These are phyloP conservation scores for Ambrosia hybrid DNA, from an alignment of 140 eudicot genomes.

Conservation along the genomic window DNA sequence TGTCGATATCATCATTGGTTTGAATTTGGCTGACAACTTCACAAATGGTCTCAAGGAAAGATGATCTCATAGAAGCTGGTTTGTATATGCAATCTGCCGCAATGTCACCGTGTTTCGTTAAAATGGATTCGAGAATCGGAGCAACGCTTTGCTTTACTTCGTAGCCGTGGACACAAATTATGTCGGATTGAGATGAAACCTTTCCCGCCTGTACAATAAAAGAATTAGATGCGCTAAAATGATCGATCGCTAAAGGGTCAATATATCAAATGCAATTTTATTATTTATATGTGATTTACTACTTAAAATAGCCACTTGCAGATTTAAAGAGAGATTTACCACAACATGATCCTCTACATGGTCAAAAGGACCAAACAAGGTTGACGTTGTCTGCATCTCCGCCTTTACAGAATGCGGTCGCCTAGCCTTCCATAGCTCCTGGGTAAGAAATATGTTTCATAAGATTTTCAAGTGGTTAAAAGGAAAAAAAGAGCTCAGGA, in stretches of 20 bases:
- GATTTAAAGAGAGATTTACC: too few species aligned
- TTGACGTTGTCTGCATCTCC: neutral
- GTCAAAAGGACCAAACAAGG: neutral
- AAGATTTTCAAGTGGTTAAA: neutral
- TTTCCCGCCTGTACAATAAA: neutral
- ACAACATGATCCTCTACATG: neutral
- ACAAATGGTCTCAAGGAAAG: slow-evolving; percentile 43
- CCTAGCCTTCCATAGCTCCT: slow-evolving; percentile 1
- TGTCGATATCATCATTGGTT: slow-evolving; percentile 2
- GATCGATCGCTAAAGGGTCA: neutral
- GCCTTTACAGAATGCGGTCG: neutral
- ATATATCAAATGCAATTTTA: too few species aligned
- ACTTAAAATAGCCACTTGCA: too few species aligned
- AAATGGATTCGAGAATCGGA: slow-evolving; percentile 37
- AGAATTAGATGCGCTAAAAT: neutral
- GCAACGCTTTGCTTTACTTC: slow-evolving; percentile 32
- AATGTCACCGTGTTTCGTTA: slow-evolving; percentile 51
- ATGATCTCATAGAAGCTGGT: slow-evolving; percentile 28
- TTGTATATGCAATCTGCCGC: slow-evolving; percentile 41
- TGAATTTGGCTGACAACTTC: slow-evolving; percentile 37
- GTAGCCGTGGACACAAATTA: slow-evolving; percentile 36
- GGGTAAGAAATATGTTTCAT: neutral
- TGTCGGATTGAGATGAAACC: neutral
- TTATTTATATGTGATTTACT: too few species aligned
- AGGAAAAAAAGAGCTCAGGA: neutral